A percentile compares a stretch with the other conserved stretches of the same genome.
Evolutionary conservation across 2,329 filamentous ascomycete genomes (phyloP).

Genomic region (Tolypocladium tropicale): DNA sequence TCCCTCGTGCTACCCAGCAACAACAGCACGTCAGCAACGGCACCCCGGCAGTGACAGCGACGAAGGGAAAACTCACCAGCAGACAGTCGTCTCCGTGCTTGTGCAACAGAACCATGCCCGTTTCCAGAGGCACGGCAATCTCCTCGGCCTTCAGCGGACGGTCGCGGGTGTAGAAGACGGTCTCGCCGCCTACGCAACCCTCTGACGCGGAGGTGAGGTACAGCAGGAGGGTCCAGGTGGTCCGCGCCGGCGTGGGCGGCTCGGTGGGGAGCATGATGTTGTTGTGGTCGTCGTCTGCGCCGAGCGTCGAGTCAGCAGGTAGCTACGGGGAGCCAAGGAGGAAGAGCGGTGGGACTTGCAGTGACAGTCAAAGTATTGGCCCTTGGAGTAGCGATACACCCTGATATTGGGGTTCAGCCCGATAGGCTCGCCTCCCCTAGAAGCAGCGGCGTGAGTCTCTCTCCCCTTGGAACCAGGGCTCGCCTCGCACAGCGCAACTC

Average conservation of each 20-base stretch:
- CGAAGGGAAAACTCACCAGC: constrained; percentile 40
- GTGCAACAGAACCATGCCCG: constrained; percentile 79
- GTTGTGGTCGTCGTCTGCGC: constrained; percentile 77
- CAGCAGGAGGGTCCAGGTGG: constrained; percentile 84
- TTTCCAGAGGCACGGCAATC: constrained; percentile 63
- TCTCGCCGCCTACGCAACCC: constrained; percentile 77
- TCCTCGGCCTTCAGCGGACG: constrained; percentile 47
- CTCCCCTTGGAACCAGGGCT: background rate
- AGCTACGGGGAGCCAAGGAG: background rate
- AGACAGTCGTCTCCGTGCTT: constrained; percentile 85
- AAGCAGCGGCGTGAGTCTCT: constrained; percentile 10
- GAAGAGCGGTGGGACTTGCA: constrained; percentile 45
- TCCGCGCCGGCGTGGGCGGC: constrained; percentile 30
- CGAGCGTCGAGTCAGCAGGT: background rate
- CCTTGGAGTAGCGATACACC: constrained; percentile 75
- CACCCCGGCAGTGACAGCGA: background rate
- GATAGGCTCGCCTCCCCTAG: constrained; percentile 73
- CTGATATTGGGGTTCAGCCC: constrained; percentile 83
- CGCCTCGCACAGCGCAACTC: constrained; percentile 11
- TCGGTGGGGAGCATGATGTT: constrained; percentile 44
- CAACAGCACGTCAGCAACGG: constrained; percentile 13
- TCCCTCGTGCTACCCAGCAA: constrained; percentile 58
- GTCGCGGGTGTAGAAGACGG: constrained; percentile 77
- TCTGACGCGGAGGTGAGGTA: constrained; percentile 71
- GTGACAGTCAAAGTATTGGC: constrained; percentile 88